phyloP scores from a whole-genome alignment of 306 rosid genomes.

The Herpetospermum pedunculosum region DNA sequence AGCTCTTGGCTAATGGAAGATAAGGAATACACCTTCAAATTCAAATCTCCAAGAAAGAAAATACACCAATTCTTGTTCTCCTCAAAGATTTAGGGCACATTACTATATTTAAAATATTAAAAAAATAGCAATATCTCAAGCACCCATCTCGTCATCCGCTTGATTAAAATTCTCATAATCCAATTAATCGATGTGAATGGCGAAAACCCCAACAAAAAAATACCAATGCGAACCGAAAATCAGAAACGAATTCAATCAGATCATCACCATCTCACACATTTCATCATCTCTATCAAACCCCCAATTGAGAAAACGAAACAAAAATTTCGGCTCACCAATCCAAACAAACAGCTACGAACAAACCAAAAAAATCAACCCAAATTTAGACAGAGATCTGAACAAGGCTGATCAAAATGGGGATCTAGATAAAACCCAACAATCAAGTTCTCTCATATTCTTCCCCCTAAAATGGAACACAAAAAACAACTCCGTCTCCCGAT shows the following conservation, averaged over 20 bases:
- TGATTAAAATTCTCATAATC: neutral
- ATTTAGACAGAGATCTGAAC: slow-evolving; percentile 9
- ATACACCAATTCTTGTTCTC: neutral
- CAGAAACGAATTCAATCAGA: neutral
- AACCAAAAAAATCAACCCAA: neutral
- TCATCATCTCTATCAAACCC: neutral
- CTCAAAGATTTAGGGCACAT: neutral
- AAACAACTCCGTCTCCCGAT: neutral
- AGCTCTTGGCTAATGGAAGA: slow-evolving; percentile 78
- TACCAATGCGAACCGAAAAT: neutral
- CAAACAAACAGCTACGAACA: neutral
- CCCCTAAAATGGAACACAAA: neutral
- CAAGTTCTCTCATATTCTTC: neutral
- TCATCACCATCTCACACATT: neutral
- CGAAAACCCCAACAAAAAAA: neutral
- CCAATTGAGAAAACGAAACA: neutral
- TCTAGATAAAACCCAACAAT: slow-evolving; percentile 5
- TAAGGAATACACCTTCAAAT: slow-evolving; percentile 46
- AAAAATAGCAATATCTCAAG: neutral
- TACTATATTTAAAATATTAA: neutral
- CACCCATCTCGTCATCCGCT: slow-evolving; percentile 5
- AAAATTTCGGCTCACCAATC: neutral
- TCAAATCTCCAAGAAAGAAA: neutral
- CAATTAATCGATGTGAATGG: neutral
- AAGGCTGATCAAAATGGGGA: slow-evolving; percentile 1